These are phyloP conservation scores for Neurospora discreta DNA, from an alignment of 495 filamentous ascomycete species.

Conservation along the genomic window DNA sequence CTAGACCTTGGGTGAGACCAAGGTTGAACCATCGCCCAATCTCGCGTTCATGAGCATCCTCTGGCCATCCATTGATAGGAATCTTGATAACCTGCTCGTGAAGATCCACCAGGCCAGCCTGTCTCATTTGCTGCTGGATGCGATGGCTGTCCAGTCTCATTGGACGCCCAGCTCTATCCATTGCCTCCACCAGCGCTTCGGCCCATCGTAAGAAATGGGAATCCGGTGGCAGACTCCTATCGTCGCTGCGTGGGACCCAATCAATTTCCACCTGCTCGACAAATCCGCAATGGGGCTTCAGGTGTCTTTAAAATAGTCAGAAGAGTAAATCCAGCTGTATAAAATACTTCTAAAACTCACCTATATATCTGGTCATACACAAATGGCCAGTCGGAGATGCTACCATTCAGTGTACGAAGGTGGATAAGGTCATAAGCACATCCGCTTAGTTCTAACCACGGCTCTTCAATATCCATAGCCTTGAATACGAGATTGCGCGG, in stretches of 20 bases:
- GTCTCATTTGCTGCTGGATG: slow-evolving; percentile 51
- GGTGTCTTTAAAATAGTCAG: slow-evolving; percentile 41
- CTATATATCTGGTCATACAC: slow-evolving; percentile 59
- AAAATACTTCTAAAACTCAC: slow-evolving; percentile 29
- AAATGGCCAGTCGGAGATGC: slow-evolving; percentile 65
- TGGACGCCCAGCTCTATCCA: slow-evolving; percentile 49
- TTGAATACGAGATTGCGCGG: slow-evolving; percentile 60
- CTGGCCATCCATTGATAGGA: slow-evolving; percentile 71
- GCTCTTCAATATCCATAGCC: slow-evolving; percentile 67
- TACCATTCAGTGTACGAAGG: slow-evolving; percentile 68
- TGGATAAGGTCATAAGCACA: slow-evolving; percentile 82
- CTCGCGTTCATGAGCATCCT: slow-evolving; percentile 54
- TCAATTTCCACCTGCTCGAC: slow-evolving; percentile 95
- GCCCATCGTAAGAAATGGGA: slow-evolving; percentile 55
- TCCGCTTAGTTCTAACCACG: slow-evolving; percentile 60
- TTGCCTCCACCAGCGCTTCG: slow-evolving; percentile 57
- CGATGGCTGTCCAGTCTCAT: slow-evolving; percentile 52
- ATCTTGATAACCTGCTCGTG: slow-evolving; percentile 60
- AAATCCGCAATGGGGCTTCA: slow-evolving; percentile 65
- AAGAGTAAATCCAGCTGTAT: background rate
- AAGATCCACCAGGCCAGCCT: slow-evolving; percentile 76
- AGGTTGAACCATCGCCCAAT: slow-evolving; percentile 82
- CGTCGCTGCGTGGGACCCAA: slow-evolving; percentile 65
- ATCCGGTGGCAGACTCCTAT: slow-evolving; percentile 41
- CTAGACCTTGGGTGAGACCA: slow-evolving; percentile 58